Percentiles rank a stretch among this genome's conserved stretches.
phyloP scores from a whole-genome alignment of 2,329 filamentous ascomycete genomes.

The Xylaria digitata region DNA sequence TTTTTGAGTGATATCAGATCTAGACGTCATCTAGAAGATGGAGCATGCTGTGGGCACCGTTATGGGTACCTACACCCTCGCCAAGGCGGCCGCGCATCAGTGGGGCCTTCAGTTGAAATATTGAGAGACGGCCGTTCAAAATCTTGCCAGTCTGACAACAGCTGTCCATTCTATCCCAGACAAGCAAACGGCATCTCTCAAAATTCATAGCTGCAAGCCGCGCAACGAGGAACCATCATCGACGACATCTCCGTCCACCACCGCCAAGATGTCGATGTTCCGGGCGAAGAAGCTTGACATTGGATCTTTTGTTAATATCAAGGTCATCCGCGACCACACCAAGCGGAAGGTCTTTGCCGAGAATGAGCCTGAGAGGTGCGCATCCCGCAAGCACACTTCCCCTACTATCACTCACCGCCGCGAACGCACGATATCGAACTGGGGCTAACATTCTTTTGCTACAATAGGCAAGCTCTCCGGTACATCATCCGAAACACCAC shows the following conservation, averaged over 20 bases:
- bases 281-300: constrained; percentile 90
- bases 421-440: constrained; percentile 15
- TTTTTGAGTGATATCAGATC: constrained; percentile 24
- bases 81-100: constrained; percentile 9
- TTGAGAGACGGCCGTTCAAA: neutral
- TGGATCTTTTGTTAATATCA: constrained; percentile 86
- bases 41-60: neutral
- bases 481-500: constrained; percentile 95
- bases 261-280: constrained; percentile 80
- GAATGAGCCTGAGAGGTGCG: constrained; percentile 87
- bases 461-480: constrained; percentile 86
- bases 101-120: neutral
- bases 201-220: constrained; percentile 36
- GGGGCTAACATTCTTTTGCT: constrained; percentile 21
- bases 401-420: neutral
- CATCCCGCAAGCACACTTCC: constrained; percentile 21
- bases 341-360: constrained; percentile 94
- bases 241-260: constrained; percentile 28
- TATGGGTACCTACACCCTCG: neutral
- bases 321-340: constrained; percentile 91
- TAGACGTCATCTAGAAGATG: constrained; percentile 33
- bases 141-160: constrained; percentile 1
- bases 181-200: constrained; percentile 34
- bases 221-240: constrained; percentile 17
- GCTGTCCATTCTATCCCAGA: neutral